A percentile compares a stretch with the other conserved stretches of the same genome.
Evolutionary conservation across 2,329 filamentous ascomycete species (phyloP).

Genomic region (Colletotrichum neosansevieriae): DNA sequence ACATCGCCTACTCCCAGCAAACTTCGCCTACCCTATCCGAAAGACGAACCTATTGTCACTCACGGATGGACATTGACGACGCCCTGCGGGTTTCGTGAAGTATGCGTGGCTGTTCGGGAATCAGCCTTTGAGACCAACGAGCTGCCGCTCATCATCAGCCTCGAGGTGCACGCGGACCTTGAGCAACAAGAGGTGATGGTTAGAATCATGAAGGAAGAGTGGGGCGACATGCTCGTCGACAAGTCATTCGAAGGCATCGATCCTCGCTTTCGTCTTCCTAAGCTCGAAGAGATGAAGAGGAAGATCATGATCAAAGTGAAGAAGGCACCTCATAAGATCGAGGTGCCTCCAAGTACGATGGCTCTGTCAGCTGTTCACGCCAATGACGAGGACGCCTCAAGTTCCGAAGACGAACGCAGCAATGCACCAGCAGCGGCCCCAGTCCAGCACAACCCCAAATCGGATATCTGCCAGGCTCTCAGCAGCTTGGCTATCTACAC

Average conservation of each 20-base stretch:
- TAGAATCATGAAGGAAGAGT: conserved; percentile 91
- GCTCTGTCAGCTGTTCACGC: conserved; percentile 48
- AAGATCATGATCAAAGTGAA: conserved; percentile 91
- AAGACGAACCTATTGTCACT: conserved; percentile 81
- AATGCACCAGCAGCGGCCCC: conserved; percentile 12
- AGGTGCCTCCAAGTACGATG: conserved; percentile 48
- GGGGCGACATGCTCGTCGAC: conserved; percentile 80
- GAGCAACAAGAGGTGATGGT: conserved; percentile 95
- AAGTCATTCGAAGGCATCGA: conserved; percentile 62
- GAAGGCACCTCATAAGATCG: conserved; percentile 58
- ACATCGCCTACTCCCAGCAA: conserved; percentile 44
- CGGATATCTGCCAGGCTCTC: conserved; percentile 76
- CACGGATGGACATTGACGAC: conserved; percentile 88
- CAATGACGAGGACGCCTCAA: conserved; percentile 55
- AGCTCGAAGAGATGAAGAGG: conserved; percentile 76
- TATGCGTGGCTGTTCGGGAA: conserved; percentile 83
- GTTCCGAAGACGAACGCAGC: conserved; percentile 58
- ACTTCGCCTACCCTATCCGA: conserved; percentile 49
- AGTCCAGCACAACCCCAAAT: conserved; percentile 59
- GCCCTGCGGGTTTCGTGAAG: conserved; percentile 87
- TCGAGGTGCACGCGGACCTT: conserved; percentile 87
- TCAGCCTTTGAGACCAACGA: conserved; percentile 81
- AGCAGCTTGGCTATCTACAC: conserved; percentile 87
- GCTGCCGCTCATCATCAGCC: conserved; percentile 88
- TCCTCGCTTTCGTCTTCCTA: conserved; percentile 70